A percentile compares a stretch with the other conserved stretches of the same genome.
phyloP scores from a whole-genome alignment of 176 grass and related monocot species.

The Otatea glauca region DNA sequence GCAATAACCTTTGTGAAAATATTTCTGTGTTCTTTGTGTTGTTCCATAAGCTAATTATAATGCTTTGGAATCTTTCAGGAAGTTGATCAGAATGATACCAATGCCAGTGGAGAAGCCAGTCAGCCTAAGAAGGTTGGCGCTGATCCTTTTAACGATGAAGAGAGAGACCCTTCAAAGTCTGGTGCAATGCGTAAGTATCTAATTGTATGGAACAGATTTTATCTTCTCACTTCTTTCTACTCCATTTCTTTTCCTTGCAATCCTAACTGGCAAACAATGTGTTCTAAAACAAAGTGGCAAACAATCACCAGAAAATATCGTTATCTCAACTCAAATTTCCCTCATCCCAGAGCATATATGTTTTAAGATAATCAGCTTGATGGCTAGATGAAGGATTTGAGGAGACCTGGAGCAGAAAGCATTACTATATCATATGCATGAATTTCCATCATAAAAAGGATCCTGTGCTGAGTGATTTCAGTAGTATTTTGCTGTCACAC shows the following conservation, averaged over 20 bases:
- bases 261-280: slow-evolving; percentile 1
- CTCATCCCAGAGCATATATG: not conserved
- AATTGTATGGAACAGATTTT: slow-evolving; percentile 23
- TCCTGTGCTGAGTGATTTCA: not conserved
- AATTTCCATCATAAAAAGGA: not conserved
- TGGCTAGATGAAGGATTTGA: not conserved
- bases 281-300: not conserved
- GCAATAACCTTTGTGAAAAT: not conserved
- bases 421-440: not conserved
- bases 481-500: not conserved
- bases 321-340: slow-evolving; percentile 6
- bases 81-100: slow-evolving; percentile 50
- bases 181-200: slow-evolving; percentile 81
- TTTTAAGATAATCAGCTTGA: slow-evolving; percentile 25
- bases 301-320: slow-evolving; percentile 11
- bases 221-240: not conserved
- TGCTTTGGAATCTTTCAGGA: slow-evolving; percentile 55
- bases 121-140: slow-evolving; percentile 55
- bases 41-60: slow-evolving; percentile 15
- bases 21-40: slow-evolving; percentile 4
- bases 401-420: not conserved
- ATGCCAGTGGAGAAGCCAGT: slow-evolving; percentile 47
- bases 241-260: slow-evolving; percentile 14
- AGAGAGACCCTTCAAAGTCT: slow-evolving; percentile 75
- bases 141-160: slow-evolving; percentile 82